Evolutionary conservation across 164 flowering plant genomes (phyloP).

Genomic region (Annona cherimola): DNA sequence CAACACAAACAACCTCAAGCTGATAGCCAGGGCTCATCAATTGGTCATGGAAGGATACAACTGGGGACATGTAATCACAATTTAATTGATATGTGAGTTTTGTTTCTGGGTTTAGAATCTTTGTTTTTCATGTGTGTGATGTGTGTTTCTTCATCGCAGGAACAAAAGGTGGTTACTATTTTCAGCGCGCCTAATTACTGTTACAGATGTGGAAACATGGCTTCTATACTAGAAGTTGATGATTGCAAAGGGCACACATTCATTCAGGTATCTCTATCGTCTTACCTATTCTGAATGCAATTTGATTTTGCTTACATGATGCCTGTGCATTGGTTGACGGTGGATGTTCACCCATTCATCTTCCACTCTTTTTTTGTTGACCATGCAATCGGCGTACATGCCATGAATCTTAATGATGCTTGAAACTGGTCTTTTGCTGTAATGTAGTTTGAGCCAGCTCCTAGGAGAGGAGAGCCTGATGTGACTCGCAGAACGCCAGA

Average conservation of each 20-base stretch:
- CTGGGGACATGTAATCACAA: conserved; percentile 82
- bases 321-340: too few relatives aligned
- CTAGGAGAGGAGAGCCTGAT: conserved; percentile 98
- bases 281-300: not conserved
- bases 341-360: too few relatives aligned
- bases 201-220: conserved; percentile 98
- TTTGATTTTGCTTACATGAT: too few relatives aligned
- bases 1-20: conserved; percentile 82
- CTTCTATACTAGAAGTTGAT: conserved; percentile 94
- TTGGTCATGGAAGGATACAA: conserved; percentile 98
- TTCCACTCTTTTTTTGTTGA: too few relatives aligned
- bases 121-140: not conserved
- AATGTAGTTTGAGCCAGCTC: conserved; percentile 95
- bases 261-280: conserved; percentile 63
- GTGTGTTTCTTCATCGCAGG: conserved; percentile 39
- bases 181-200: conserved; percentile 99
- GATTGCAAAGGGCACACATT: conserved; percentile 93
- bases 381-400: too few relatives aligned
- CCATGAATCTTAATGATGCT: not conserved
- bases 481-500: conserved; percentile 97
- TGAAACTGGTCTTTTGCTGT: not conserved
- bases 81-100: not conserved
- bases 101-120: not conserved
- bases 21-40: conserved; percentile 98
- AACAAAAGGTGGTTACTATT: conserved; percentile 96